Conservation (phyloP, 441 rosid species). For the Lepidium campestre region DNA sequence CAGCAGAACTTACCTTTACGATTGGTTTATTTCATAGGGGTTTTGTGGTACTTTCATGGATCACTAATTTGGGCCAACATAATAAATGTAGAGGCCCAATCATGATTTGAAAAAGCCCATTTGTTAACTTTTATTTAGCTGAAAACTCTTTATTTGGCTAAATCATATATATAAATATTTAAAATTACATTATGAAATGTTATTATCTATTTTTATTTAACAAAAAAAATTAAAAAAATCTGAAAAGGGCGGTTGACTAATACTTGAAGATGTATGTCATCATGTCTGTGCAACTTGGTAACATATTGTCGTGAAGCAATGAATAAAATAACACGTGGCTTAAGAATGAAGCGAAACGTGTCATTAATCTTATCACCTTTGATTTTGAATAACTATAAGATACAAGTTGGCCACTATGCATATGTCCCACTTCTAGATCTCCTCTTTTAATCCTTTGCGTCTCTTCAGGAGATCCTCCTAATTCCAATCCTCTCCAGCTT, state of each 20-base stretch:
- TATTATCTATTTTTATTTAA: no score
- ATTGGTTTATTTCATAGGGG: neutral
- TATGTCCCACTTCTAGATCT: slow-evolving; percentile 24
- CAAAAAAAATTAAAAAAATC: neutral
- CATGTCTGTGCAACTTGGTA: slow-evolving; percentile 21
- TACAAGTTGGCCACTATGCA: slow-evolving; percentile 27
- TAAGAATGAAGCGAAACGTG: slow-evolving; percentile 11
- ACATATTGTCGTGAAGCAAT: slow-evolving; percentile 17
- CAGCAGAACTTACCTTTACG: neutral
- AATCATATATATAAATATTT: no score
- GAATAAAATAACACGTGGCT: slow-evolving; percentile 7
- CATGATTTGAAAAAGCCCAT: neutral
- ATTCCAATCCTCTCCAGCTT: neutral
- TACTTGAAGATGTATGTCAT: neutral
- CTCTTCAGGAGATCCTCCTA: slow-evolving; percentile 21
- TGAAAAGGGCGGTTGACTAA: neutral
- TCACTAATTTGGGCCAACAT: neutral
- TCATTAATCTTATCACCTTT: slow-evolving; percentile 1
- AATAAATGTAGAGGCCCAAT: neutral
- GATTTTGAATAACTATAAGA: neutral
- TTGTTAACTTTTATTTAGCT: neutral
- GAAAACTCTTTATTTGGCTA: no score
- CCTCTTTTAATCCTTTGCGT: slow-evolving; percentile 23
- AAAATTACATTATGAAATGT: no score
- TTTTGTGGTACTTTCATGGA: neutral